Evolutionary conservation across 2,329 filamentous ascomycete species (phyloP).

Genomic region (Saccharata proteae): DNA sequence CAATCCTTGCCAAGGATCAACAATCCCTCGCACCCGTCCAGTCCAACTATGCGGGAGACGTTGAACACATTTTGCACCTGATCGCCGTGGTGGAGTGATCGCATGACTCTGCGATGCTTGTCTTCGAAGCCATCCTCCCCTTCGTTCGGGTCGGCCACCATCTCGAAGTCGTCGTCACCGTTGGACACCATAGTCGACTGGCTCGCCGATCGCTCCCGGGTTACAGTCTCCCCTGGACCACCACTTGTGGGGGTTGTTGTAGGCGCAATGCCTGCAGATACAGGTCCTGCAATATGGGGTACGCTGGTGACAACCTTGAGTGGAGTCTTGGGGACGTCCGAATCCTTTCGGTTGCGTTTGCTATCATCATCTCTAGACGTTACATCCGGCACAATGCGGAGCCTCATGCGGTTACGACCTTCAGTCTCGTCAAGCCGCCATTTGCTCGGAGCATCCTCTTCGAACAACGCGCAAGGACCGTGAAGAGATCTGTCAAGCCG

Average conservation of each 20-base stretch:
- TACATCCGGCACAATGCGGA: constrained; percentile 72
- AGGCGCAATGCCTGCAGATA: constrained; percentile 16
- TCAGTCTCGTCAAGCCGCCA: constrained; percentile 96
- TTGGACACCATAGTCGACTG: constrained; percentile 31
- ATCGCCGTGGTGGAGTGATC: constrained; percentile 79
- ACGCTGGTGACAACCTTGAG: constrained; percentile 35
- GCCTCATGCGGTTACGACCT: constrained; percentile 86
- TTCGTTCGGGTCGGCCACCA: constrained; percentile 86
- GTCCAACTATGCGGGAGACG: constrained; percentile 81
- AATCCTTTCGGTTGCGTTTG: constrained; percentile 70
- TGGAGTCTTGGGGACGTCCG: constrained; percentile 35
- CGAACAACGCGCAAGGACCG: constrained; percentile 71
- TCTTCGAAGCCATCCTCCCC: constrained; percentile 83
- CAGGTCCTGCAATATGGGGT: constrained; percentile 13
- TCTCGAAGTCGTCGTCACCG: constrained; percentile 84
- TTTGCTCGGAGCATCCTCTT: constrained; percentile 50
- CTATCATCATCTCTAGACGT: constrained; percentile 58
- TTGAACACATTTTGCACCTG: constrained; percentile 91
- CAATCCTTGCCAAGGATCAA: constrained; percentile 85
- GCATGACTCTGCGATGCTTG: constrained; percentile 96
- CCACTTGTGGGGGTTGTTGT: constrained; percentile 14
- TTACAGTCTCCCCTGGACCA: constrained; percentile 14
- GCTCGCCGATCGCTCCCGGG: constrained; percentile 25
- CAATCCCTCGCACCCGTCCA: constrained; percentile 88
- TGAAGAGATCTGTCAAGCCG: constrained; percentile 69